phyloP scores from a whole-genome alignment of 495 filamentous ascomycete genomes.

The Xylaria acuta region DNA sequence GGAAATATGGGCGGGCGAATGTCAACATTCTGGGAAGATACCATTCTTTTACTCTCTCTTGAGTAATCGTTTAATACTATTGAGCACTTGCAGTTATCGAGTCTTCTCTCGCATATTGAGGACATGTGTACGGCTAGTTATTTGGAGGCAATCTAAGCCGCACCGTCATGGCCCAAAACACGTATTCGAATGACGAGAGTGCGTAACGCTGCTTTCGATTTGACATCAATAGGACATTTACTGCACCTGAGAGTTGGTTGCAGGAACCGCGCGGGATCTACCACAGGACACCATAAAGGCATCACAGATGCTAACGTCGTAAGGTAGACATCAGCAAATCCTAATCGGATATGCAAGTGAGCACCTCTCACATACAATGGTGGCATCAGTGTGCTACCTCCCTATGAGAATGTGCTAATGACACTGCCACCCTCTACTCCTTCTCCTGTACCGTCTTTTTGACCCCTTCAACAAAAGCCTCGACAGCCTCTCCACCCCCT shows the following conservation, averaged over 20 bases:
- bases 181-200: background rate
- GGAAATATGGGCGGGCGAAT: background rate
- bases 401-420: background rate
- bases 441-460: constrained; percentile 72
- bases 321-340: background rate
- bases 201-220: background rate
- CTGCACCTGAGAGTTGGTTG: background rate
- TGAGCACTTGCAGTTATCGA: constrained; percentile 7
- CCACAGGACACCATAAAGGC: background rate
- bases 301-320: background rate
- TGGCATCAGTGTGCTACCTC: background rate
- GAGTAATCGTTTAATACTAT: constrained; percentile 22
- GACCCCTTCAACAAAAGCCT: constrained; percentile 88
- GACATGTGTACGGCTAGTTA: background rate
- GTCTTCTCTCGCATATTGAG: background rate
- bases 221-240: background rate
- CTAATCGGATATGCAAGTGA: background rate
- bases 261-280: background rate
- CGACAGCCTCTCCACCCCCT: constrained; percentile 87
- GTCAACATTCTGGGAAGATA: constrained; percentile 4
- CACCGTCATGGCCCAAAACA: background rate
- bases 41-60: constrained; percentile 19
- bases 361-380: background rate
- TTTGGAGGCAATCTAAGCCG: background rate
- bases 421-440: constrained; percentile 33